Base-by-base conservation (phyloP, 2,329 filamentous ascomycete species). In the Phoma sp. region DNA sequence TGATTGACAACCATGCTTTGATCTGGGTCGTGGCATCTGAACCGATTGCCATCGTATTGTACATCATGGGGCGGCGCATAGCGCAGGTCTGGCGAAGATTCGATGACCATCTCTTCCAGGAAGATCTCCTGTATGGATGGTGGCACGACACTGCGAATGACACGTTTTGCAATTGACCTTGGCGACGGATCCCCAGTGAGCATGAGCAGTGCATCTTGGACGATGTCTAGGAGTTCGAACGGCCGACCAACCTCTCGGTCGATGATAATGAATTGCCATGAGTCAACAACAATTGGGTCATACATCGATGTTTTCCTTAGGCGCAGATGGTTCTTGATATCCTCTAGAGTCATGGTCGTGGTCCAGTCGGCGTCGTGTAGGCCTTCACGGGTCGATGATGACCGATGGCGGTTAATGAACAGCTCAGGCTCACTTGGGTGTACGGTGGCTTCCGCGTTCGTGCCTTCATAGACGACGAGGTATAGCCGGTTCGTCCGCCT, bases 221-320 rank as follows among this genome's bases (percentile, higher is more conserved):
- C 62, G 1, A 70, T 70, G 12, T 71, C 66, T 4, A 71, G 62
- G 1, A 72, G 54, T 6, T 58, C 37, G 13, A 72, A 72, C 0
- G 69, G 65, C 5, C 65, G 32, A 0, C 66, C 65, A 5, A 58
- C 57, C 17, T 69, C 58, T n/a, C 61, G 58, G 22, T 71, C 68
- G 29, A 72, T 68, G 37, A 72, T 65, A 29, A 71, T 70, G 51
- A 72, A 71, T 13, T 71, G 66, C 69, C 68, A 72, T 0, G 69
- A 72, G 19, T 71, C 68, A 0, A 69, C 66, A 0, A 70, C 63
- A 3, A 72, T 69, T 0, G 68, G 66, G n/a, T 72, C 67, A 19
- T 70, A 71, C 64, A 69, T 70, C 0, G 62, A 56, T 0, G 54
- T 64, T 40, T 70, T 70, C 4, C 58, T 33, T 21, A 66, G 31